Evolutionary conservation across 2,329 filamentous ascomycete species (phyloP).

Genomic region (Claviceps sp.): DNA sequence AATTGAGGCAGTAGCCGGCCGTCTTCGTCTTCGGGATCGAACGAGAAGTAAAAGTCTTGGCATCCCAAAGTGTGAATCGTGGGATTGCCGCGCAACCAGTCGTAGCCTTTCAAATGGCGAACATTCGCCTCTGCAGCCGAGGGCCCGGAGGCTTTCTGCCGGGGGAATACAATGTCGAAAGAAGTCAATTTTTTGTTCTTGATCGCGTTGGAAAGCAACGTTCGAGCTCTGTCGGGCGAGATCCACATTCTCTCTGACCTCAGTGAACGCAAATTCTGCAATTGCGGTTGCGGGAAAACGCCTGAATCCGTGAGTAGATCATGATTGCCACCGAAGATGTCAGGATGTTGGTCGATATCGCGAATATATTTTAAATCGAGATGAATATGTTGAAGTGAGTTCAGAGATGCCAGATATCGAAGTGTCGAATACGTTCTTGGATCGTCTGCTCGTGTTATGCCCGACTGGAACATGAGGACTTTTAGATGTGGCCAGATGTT

Average conservation of each 20-base stretch:
- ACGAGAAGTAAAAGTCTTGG: no score
- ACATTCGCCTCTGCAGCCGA: no score
- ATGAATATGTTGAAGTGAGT: slow-evolving; percentile 17
- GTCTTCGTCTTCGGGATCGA: no score
- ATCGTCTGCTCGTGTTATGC: no score
- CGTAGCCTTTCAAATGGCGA: no score
- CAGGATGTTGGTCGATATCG: slow-evolving; percentile 3
- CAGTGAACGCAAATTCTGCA: slow-evolving; percentile 15
- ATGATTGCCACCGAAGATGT: slow-evolving; percentile 2
- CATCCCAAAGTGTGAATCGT: no score
- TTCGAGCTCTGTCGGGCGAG: slow-evolving; percentile 12
- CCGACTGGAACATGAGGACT: slow-evolving; percentile 11
- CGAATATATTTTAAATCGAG: slow-evolving; percentile 8
- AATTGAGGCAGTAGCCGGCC: no score
- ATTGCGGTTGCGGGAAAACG: slow-evolving; percentile 8
- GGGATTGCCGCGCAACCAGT: no score
- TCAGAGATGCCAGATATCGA: slow-evolving; percentile 15
- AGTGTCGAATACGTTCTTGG: slow-evolving; percentile 5
- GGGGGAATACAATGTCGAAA: slow-evolving; percentile 24
- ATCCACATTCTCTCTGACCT: slow-evolving; percentile 15
- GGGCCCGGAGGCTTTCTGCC: background rate
- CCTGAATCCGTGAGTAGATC: background rate
- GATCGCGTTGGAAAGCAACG: slow-evolving; percentile 15
- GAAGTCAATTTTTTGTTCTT: slow-evolving; percentile 16
- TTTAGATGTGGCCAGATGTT: background rate